Evolutionary conservation across 345 rosid species (phyloP), one percentile per base, ranked within the genome.

Genomic region (Arabis alpina): DNA sequence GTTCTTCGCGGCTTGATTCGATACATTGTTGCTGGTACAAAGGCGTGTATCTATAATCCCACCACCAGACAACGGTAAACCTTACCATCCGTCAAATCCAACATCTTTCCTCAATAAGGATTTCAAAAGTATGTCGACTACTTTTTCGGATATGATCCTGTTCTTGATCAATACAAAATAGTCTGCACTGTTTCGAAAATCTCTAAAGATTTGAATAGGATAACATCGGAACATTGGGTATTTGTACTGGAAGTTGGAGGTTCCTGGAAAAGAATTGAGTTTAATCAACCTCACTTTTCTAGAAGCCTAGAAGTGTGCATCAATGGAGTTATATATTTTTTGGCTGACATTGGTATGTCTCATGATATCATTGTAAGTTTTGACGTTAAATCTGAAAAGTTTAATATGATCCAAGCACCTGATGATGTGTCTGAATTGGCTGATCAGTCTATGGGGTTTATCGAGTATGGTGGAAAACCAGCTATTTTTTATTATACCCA

Each of bases 81-180:
- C 19, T 59, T 59, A 56, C 60, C 50, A 1, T 3, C 70, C 28
- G 28, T 65, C 4, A 23, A 37, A 52, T 52, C 40, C 40, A 36
- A 10, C 15, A n/a, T 51, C 39, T n/a, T 39, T 37, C 0, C 28
- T 2, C 15, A 61, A 15, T 2, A 42, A 37, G 10, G 0, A 1
- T 0, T 1, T 13, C 0, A 0, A 0, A 37, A 51, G 5, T 0
- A 0, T 37, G 14, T 50, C 4, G 1, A 1, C 59, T 51, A 64
- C 59, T 51, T 13, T n/a, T 4, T 64, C 5, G 58, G 70, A 50
- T 25, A 64, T 6, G 60, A 65, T 27, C 50, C 39, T 24, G 59
- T 52, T 24, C 70, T 65, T 65, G 70, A 65, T 27, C 70, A 65
- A 23, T 52, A 65, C 50, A 57, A 68, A 68, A 47, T 47, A 5